Base-by-base conservation (phyloP, 495 filamentous ascomycete species). In the Xylaria palmicola region DNA sequence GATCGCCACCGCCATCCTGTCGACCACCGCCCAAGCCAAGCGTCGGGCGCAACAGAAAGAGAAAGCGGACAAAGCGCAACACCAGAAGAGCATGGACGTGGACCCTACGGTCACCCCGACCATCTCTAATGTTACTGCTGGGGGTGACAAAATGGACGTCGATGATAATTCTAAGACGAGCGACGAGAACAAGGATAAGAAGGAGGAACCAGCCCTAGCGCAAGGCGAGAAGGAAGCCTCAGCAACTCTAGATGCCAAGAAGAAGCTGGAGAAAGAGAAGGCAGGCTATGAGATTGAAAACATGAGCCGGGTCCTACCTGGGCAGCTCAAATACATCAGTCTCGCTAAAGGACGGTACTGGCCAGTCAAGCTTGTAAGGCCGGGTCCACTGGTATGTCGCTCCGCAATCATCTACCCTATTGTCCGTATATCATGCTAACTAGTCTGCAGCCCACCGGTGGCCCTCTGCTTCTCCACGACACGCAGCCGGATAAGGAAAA, bases 11-110 rank as follows among this genome's bases (percentile, higher is more conserved):
- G 95, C 95, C 17, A 90, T 99, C 58, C 83, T 99, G 6, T 98
- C 94, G 0, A 98, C 95, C 15, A 99, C 95, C 5, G 92, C 91
- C 3, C 94, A 98, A 75, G 95, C 95, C 63, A 97, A 94, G 78
- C 90, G 96, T 66, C 86, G 95, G 24, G 93, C 93, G 0, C 84
- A 86, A 63, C 91, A 91, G 72, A 87, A 87, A 70, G 83, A 86
- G 68, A 81, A 81, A 41, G 82, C 83, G 4, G 49, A 55, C 32
- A 56, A 40, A 44, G 59, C 59, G n/a, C 88, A 90, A 63, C 85
- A 88, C 44, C 83, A 88, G 19, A 90, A 93, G 72, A 91, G 88
- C 72, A 95, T 96, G 91, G 91, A 95, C 65, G 84, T 93, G 49
- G 93, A 97, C 67, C 86, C 88, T 5, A 87, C 88, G 1, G 89